phyloP scores from a whole-genome alignment of 2,329 filamentous ascomycete genomes.

The Fusarium xyrophilum region DNA sequence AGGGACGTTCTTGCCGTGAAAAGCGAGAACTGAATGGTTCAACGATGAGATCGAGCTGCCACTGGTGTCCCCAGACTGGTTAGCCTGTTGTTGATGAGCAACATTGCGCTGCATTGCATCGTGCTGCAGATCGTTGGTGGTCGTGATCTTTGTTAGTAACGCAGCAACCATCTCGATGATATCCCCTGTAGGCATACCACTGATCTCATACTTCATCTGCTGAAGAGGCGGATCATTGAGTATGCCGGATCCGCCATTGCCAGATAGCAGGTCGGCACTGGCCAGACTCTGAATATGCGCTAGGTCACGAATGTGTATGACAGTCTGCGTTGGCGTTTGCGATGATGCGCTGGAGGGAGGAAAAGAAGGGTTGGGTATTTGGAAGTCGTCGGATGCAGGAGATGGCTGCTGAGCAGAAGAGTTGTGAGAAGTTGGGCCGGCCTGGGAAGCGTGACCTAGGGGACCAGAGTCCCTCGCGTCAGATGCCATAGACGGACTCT shows the following conservation, averaged over 20 bases:
- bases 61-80: conserved; percentile 52
- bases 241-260: conserved; percentile 53
- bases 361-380: conserved; percentile 49
- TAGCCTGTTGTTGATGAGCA: conserved; percentile 64
- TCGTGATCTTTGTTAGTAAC: conserved; percentile 94
- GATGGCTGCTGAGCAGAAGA: conserved; percentile 45
- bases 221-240: conserved; percentile 60
- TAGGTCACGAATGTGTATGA: conserved; percentile 84
- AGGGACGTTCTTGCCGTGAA: conserved; percentile 97
- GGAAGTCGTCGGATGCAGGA: conserved; percentile 48
- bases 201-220: conserved; percentile 85
- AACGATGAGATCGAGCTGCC: conserved; percentile 65
- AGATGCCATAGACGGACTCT: conserved; percentile 58
- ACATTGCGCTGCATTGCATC: conserved; percentile 82
- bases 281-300: conserved; percentile 91
- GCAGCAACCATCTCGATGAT: conserved; percentile 99
- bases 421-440: conserved; percentile 28
- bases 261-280: conserved; percentile 73
- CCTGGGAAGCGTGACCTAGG: conserved; percentile 37
- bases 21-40: conserved; percentile 79
- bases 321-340: conserved; percentile 51
- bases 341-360: conserved; percentile 42
- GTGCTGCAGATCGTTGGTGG: conserved; percentile 93
- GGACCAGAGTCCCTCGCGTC: conserved; percentile 44
- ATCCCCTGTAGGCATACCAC: conserved; percentile 94